Base-by-base conservation (phyloP, 257 asterid species). In the Nemophila menziesii region DNA sequence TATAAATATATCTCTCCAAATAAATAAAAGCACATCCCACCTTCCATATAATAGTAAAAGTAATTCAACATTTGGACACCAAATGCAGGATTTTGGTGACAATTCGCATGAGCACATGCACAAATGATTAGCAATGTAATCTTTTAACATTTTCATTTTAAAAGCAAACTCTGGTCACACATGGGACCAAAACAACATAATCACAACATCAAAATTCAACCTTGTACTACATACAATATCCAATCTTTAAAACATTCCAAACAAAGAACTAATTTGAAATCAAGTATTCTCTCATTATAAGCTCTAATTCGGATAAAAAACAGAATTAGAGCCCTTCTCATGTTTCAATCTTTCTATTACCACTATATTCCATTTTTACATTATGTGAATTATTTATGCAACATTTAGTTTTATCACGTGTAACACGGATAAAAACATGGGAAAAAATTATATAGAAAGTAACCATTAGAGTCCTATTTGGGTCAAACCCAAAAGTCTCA, bases 231-330 rank as follows among this genome's bases (percentile, higher is more conserved):
- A 29, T 29, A 5, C 2, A 2, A 5, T 29, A 2, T 29, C 27
- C 36, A 27, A 46, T 11, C 17, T 8, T 22, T 46, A 22, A 17
- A 21, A 4, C 20, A 15, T 53, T 20, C 23, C 16, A 58, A 43
- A 50, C 57, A 14, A n/a, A 6, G 8, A 5, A 29, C 36, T 2
- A 16, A 33, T 16, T 11, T 3, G 4, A 49, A n/a, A 17, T 50
- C 43, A 33, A 4, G 5, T 54, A 41, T 12, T 17, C 42, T 48
- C 20, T 18, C 11, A 3, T 23, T 39, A 20, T 16, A n/a, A 20
- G 59, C 54, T 39, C 59, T 39, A 59, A 38, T 51, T 59, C 39
- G 44, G 38, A 37, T 20, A 56, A 51, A 59, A 51, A 19, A 18
- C 40, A 39, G 22, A 52, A 45, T 34, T 33, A 48, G 66, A 60